phyloP scores from a whole-genome alignment of 345 rosid species.

The Passiflora organensis region DNA sequence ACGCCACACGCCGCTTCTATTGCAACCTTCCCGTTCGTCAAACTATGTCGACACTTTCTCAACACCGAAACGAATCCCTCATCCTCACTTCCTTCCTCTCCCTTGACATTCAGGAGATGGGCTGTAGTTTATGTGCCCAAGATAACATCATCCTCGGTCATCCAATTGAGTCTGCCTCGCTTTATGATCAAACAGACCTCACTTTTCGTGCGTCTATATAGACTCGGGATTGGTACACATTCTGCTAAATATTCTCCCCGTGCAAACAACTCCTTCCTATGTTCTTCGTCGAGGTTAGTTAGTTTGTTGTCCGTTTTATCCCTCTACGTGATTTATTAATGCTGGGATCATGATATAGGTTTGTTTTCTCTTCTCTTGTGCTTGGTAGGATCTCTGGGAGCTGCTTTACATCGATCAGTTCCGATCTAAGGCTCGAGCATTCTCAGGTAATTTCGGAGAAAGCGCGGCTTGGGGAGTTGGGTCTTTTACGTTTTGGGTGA shows the following conservation, averaged over 20 bases:
- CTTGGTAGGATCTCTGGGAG: slow-evolving; percentile 36
- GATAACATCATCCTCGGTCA: neutral
- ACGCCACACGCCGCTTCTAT: neutral
- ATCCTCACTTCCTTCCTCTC: neutral
- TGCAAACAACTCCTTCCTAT: slow-evolving; percentile 9
- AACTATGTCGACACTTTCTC: slow-evolving; percentile 12
- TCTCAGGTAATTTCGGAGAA: slow-evolving; percentile 36
- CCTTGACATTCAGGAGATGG: neutral
- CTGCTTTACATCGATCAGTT: slow-evolving; percentile 26
- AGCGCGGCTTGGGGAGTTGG: neutral
- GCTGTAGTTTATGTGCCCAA: neutral
- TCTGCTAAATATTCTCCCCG: neutral
- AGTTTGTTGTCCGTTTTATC: neutral
- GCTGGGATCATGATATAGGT: too few relatives aligned
- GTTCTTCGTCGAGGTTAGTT: slow-evolving; percentile 29
- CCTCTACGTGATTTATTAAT: neutral
- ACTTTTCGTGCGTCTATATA: neutral
- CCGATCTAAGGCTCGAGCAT: slow-evolving; percentile 27
- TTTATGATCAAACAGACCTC: neutral
- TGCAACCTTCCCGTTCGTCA: neutral
- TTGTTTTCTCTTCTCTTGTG: neutral
- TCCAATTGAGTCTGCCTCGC: neutral
- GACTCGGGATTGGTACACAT: neutral
- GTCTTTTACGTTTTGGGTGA: neutral
- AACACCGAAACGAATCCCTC: neutral